Evolutionary conservation across 2,329 filamentous ascomycete species (phyloP).

Genomic region (Amylocarpus encephaloides): DNA sequence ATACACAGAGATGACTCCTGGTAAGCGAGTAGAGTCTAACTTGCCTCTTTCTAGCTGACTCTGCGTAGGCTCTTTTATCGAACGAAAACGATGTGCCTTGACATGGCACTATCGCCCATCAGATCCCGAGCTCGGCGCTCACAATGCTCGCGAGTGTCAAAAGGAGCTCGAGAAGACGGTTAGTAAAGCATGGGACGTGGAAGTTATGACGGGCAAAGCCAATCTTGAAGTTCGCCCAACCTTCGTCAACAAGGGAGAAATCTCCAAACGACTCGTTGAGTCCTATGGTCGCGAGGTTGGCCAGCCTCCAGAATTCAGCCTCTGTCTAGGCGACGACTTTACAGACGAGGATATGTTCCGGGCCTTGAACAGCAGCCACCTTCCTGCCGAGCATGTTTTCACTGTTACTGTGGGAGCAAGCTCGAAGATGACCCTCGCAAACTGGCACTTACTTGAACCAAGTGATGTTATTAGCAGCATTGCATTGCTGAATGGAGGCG

Average conservation of each 20-base stretch:
- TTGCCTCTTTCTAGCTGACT: constrained; percentile 16
- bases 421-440: constrained; percentile 84
- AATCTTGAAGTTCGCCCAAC: constrained; percentile 95
- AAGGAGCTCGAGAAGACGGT: constrained; percentile 74
- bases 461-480: constrained; percentile 73
- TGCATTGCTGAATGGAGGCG: constrained; percentile 40
- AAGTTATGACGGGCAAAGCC: constrained; percentile 95
- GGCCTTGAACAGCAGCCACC: constrained; percentile 59
- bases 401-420: constrained; percentile 87
- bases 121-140: constrained; percentile 75
- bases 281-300: constrained; percentile 54
- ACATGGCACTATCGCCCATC: constrained; percentile 97
- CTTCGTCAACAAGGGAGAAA: constrained; percentile 97
- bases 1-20: constrained; percentile 80
- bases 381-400: constrained; percentile 64
- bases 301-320: constrained; percentile 70
- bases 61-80: constrained; percentile 72
- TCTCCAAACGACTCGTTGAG: constrained; percentile 74
- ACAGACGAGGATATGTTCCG: constrained; percentile 98
- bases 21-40: constrained; percentile 39
- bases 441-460: constrained; percentile 85
- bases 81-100: constrained; percentile 86
- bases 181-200: constrained; percentile 76
- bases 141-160: constrained; percentile 75
- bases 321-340: constrained; percentile 92